phyloP scores from a whole-genome alignment of 768 basidiomycete species.

The Mycena kentingensis region DNA sequence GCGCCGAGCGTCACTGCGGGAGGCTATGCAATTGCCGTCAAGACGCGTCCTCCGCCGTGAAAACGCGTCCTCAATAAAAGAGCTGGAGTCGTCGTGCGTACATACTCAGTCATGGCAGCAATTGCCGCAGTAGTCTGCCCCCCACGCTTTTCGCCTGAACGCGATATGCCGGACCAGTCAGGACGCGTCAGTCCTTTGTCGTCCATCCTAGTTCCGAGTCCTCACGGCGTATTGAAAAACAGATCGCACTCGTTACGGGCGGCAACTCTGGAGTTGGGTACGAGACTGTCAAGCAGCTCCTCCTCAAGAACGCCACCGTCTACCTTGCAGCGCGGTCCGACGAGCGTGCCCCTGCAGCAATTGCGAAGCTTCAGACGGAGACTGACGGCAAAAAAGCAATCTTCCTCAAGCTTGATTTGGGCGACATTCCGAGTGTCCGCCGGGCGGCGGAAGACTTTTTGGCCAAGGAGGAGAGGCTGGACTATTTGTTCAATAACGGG shows the following conservation, averaged over 20 bases:
- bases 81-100: no score
- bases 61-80: no score
- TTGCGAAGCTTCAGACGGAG: not conserved
- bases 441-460: constrained; percentile 15
- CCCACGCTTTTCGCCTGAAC: constrained; percentile 18
- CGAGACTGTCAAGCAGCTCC: constrained; percentile 19
- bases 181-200: no score
- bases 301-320: constrained; percentile 31
- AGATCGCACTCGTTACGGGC: constrained; percentile 2
- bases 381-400: constrained; percentile 4
- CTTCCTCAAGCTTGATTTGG: constrained; percentile 24
- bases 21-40: no score
- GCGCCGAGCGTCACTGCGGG: no score
- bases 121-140: no score
- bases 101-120: no score
- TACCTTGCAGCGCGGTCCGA: constrained; percentile 32
- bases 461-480: constrained; percentile 21
- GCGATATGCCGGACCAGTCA: not conserved
- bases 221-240: not conserved
- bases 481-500: constrained; percentile 29
- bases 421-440: constrained; percentile 19
- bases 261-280: constrained; percentile 7
- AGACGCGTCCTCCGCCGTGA: no score
- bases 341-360: not conserved
- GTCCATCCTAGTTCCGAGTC: no score